Evolutionary conservation across 768 basidiomycete species (phyloP).

Genomic region (Kwoniella mangroviensis): DNA sequence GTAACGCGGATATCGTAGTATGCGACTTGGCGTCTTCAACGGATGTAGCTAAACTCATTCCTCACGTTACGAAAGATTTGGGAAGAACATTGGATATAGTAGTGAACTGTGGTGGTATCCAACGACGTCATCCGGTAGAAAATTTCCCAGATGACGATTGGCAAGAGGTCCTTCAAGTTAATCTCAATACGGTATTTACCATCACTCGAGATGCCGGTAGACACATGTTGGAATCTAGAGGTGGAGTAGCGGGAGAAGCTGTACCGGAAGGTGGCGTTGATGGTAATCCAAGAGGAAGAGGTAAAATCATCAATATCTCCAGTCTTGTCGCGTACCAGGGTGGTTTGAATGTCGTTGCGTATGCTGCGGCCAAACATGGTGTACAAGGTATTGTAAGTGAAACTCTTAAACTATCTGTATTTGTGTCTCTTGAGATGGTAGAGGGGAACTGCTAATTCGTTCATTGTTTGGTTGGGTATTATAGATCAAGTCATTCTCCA

Average conservation of each 20-base stretch:
- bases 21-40: slow-evolving; percentile 66
- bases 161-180: slow-evolving; percentile 79
- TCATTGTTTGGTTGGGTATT: not conserved
- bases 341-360: slow-evolving; percentile 80
- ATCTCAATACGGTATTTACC: slow-evolving; percentile 84
- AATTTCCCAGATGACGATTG: slow-evolving; percentile 71
- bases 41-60: slow-evolving; percentile 63
- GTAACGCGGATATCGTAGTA: slow-evolving; percentile 61
- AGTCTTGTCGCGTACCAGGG: slow-evolving; percentile 60
- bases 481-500: slow-evolving; percentile 74
- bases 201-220: slow-evolving; percentile 83
- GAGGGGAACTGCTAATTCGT: slow-evolving; percentile 58
- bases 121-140: slow-evolving; percentile 62
- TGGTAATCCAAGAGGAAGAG: slow-evolving; percentile 60
- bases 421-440: slow-evolving; percentile 18
- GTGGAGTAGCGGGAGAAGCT: slow-evolving; percentile 54
- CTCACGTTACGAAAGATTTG: slow-evolving; percentile 61
- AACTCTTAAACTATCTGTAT: not conserved
- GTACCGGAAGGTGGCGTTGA: slow-evolving; percentile 48
- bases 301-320: slow-evolving; percentile 75
- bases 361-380: slow-evolving; percentile 83
- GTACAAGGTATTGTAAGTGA: slow-evolving; percentile 66
- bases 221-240: slow-evolving; percentile 76
- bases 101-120: slow-evolving; percentile 68
- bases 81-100: slow-evolving; percentile 67